phyloP scores from a whole-genome alignment of 2,329 filamentous ascomycete species.

The Colletotrichum orchidophilum region DNA sequence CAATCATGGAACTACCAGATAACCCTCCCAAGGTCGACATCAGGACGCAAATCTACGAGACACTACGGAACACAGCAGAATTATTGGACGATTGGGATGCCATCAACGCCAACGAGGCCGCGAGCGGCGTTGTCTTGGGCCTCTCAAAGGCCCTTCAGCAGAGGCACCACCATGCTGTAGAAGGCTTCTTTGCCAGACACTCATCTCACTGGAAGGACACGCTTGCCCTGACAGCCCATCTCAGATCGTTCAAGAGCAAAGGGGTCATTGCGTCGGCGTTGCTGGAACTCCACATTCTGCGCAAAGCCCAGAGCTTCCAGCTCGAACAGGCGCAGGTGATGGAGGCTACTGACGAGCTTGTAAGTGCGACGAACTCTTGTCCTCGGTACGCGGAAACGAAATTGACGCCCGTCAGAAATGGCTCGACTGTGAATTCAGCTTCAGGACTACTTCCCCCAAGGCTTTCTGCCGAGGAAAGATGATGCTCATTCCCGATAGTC shows the following conservation, averaged over 20 bases:
- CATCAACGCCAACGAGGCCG: background rate
- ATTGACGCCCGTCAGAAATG: background rate
- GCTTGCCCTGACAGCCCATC: conserved; percentile 27
- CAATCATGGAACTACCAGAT: conserved; percentile 16
- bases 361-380: no score
- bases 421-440: conserved; percentile 38
- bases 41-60: conserved; percentile 24
- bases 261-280: background rate
- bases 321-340: conserved; percentile 1
- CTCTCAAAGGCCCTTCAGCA: background rate
- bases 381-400: no score
- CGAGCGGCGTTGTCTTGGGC: background rate
- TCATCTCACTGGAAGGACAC: conserved; percentile 30
- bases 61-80: background rate
- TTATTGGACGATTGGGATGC: conserved; percentile 9
- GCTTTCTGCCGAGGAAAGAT: conserved; percentile 44
- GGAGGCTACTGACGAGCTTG: conserved; percentile 18
- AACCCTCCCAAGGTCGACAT: conserved; percentile 24
- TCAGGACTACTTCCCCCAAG: conserved; percentile 43
- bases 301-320: background rate
- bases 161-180: background rate
- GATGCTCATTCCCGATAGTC: conserved; percentile 40
- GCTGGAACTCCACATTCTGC: background rate
- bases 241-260: conserved; percentile 25
- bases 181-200: background rate